A percentile compares a stretch with the other conserved stretches of the same genome.
These are phyloP conservation scores for Rhodotorula mucilaginosa DNA, from an alignment of 1,284 basidiomycete genomes.

Conservation along the genomic window DNA sequence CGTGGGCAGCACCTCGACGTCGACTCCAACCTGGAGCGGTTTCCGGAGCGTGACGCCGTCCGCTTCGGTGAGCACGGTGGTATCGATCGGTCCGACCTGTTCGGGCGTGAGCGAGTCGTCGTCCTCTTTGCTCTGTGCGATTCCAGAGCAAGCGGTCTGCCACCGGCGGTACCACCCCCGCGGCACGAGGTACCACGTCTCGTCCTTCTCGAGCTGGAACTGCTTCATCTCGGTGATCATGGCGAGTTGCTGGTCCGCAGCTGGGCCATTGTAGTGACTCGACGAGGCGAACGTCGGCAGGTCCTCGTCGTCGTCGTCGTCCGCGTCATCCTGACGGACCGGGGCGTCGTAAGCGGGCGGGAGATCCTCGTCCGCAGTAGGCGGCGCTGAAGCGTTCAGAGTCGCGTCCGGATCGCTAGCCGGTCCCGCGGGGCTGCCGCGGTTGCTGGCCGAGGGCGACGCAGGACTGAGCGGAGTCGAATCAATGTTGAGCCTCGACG, in stretches of 20 bases:
- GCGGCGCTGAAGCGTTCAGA: not conserved
- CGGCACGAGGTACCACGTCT: constrained; percentile 75
- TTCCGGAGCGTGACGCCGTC: constrained; percentile 41
- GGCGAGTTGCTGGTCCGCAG: constrained; percentile 53
- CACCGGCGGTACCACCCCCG: constrained; percentile 70
- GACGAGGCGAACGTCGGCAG: not conserved
- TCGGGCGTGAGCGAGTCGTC: constrained; percentile 49
- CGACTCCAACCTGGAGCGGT: constrained; percentile 62
- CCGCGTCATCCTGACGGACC: constrained; percentile 1
- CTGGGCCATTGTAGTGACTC: constrained; percentile 12
- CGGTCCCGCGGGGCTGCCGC: not conserved
- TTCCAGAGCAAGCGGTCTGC: constrained; percentile 65
- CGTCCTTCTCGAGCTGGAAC: constrained; percentile 51
- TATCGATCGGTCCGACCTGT: constrained; percentile 71
- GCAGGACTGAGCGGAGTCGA: constrained; percentile 16
- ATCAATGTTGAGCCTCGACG: constrained; percentile 29
- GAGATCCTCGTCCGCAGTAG: not conserved
- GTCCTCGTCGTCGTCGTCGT: constrained; percentile 1
- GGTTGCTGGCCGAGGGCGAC: not conserved
- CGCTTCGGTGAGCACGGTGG: constrained; percentile 61
- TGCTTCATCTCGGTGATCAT: constrained; percentile 56
- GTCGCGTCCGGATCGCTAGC: constrained; percentile 2
- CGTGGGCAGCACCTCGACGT: constrained; percentile 74
- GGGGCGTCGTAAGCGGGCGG: constrained; percentile 8
- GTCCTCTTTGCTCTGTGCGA: constrained; percentile 63